phyloP scores from a whole-genome alignment of 2,329 filamentous ascomycete species.

The Penicillium concentricum region DNA sequence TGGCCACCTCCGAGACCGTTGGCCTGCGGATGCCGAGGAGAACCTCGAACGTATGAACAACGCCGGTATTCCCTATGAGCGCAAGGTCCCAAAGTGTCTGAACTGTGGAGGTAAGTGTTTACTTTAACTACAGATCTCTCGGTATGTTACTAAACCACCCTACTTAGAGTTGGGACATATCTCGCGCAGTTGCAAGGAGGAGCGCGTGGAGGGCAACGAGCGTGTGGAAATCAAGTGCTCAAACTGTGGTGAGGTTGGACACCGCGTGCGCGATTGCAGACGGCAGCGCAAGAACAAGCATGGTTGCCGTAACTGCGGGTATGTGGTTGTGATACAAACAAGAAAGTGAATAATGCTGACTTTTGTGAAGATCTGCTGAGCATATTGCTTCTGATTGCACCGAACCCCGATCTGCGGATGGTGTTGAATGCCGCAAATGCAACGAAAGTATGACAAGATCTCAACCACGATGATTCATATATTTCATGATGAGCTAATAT shows the following conservation, averaged over 20 bases:
- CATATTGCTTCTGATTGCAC: conserved; percentile 52
- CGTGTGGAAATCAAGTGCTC: conserved; percentile 50
- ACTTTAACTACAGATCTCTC: background rate
- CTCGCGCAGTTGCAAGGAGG: conserved; percentile 48
- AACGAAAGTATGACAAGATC: conserved; percentile 33
- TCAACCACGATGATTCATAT: background rate
- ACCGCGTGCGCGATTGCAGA: conserved; percentile 51
- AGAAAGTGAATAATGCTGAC: conserved; percentile 16
- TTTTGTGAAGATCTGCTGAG: conserved; percentile 35
- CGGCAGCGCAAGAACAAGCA: conserved; percentile 38
- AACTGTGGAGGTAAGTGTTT: conserved; percentile 48
- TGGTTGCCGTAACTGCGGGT: conserved; percentile 56
- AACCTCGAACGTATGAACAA: conserved; percentile 53
- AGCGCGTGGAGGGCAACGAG: conserved; percentile 38
- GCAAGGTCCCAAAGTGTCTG: conserved; percentile 50
- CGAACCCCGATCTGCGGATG: conserved; percentile 44
- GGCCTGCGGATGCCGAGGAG: conserved; percentile 51
- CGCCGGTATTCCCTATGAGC: conserved; percentile 53
- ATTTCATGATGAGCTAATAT: conserved; percentile 7
- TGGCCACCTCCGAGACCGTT: conserved; percentile 46
- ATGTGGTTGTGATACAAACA: conserved; percentile 12
- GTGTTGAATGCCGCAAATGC: conserved; percentile 48
- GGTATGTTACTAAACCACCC: background rate
- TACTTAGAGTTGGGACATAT: conserved; percentile 50
- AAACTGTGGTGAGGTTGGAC: conserved; percentile 49